phyloP scores from a whole-genome alignment of 2,329 filamentous ascomycete species.

The Cladorrhinum sp. region DNA sequence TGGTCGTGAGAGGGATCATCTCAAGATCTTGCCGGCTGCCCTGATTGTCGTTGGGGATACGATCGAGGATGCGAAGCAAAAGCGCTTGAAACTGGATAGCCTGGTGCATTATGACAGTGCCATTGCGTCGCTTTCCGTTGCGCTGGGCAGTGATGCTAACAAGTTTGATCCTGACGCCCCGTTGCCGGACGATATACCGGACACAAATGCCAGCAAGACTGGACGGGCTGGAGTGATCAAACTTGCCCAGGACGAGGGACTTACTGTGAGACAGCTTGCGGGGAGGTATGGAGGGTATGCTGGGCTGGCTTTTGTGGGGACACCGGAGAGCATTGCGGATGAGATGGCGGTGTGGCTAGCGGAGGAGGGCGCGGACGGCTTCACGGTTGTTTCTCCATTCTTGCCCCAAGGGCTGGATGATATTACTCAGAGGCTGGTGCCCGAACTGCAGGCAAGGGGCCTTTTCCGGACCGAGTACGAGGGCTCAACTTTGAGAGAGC shows the following conservation, averaged over 20 bases:
- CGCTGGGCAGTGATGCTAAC: conserved; percentile 46
- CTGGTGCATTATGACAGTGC: conserved; percentile 53
- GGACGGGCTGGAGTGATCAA: conserved; percentile 42
- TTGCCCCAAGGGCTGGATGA: conserved; percentile 50
- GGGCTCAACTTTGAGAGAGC: conserved; percentile 51
- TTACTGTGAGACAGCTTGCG: conserved; percentile 51
- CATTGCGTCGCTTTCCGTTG: conserved; percentile 50
- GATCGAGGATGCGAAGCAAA: conserved; percentile 46
- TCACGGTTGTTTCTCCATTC: conserved; percentile 49
- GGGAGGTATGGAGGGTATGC: conserved; percentile 48
- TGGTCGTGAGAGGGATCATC: conserved; percentile 43
- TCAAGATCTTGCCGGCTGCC: conserved; percentile 52
- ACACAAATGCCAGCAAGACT: conserved; percentile 54
- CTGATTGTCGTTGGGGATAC: conserved; percentile 49
- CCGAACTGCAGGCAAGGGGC: conserved; percentile 49
- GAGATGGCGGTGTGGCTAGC: conserved; percentile 46
- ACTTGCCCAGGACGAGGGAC: conserved; percentile 42
- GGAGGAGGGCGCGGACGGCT: conserved; percentile 49
- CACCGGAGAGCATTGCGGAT: conserved; percentile 47
- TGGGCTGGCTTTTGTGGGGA: conserved; percentile 50
- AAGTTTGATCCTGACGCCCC: conserved; percentile 47
- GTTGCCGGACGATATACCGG: conserved; percentile 47
- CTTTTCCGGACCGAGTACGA: conserved; percentile 51
- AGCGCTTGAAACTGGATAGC: conserved; percentile 48
- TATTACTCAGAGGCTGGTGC: conserved; percentile 44